Conservation (phyloP, 371 early-diverging fungal species). For the Actinomortierella wolfii region DNA sequence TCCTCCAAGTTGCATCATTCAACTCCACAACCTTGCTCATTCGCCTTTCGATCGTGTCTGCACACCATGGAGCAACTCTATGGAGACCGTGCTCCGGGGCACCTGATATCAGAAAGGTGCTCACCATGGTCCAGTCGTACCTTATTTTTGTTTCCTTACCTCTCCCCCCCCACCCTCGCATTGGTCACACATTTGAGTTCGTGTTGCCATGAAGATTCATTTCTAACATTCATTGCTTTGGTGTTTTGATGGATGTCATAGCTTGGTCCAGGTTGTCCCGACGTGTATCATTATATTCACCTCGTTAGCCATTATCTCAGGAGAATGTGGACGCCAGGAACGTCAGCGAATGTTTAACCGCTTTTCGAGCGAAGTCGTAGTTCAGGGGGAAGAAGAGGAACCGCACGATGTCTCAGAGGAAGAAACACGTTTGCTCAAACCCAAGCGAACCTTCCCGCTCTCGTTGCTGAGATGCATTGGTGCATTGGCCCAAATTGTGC, state of each 20-base stretch:
- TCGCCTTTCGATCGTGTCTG: no score
- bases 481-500: constrained; percentile 30
- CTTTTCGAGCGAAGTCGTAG: constrained; percentile 43
- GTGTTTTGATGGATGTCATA: not conserved
- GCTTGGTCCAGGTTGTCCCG: constrained; percentile 37
- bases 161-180: no score
- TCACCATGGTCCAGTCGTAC: no score
- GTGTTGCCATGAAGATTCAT: no score
- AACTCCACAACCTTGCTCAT: no score
- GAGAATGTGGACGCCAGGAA: constrained; percentile 45
- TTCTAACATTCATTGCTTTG: no score
- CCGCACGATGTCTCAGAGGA: constrained; percentile 13
- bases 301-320: constrained; percentile 38
- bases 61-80: no score
- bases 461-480: constrained; percentile 33
- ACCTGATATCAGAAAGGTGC: no score
- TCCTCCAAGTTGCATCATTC: no score
- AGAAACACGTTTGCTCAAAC: constrained; percentile 27
- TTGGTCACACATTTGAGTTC: no score
- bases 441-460: constrained; percentile 35
- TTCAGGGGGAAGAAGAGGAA: constrained; percentile 29
- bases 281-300: constrained; percentile 45
- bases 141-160: no score
- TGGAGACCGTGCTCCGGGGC: no score
- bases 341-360: constrained; percentile 39